Conservation (phyloP, 2,329 filamentous ascomycete species). For the Apiospora sp. region DNA sequence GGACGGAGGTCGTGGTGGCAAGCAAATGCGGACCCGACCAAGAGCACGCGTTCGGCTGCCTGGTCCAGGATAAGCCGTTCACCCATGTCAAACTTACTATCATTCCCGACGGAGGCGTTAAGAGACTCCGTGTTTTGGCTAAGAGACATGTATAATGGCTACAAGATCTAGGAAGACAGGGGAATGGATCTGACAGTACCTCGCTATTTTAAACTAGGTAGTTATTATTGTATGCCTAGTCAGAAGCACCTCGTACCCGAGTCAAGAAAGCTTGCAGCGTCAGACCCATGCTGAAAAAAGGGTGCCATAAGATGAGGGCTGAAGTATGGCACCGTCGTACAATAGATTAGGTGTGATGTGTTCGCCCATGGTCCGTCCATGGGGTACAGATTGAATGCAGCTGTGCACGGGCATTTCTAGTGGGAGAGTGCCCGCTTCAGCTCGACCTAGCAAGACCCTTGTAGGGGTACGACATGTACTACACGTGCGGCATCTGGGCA, state of each 20-base stretch:
- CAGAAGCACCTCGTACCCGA: neutral
- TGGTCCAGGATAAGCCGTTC: slow-evolving; percentile 66
- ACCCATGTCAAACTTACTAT: slow-evolving; percentile 91
- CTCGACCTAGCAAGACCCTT: neutral
- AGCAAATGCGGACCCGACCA: slow-evolving; percentile 76
- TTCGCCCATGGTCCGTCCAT: neutral
- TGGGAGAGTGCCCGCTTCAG: slow-evolving; percentile 16
- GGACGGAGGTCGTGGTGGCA: slow-evolving; percentile 71
- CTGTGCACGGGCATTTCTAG: slow-evolving; percentile 2
- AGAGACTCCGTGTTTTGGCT: slow-evolving; percentile 82
- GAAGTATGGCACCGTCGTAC: neutral
- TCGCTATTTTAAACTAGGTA: neutral
- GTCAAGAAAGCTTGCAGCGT: neutral
- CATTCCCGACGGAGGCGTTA: slow-evolving; percentile 81
- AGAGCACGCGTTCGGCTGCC: slow-evolving; percentile 71
- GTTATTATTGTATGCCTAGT: neutral
- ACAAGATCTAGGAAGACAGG: neutral
- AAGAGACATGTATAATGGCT: slow-evolving; percentile 42
- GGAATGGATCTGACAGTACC: neutral
- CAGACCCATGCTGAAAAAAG: neutral
- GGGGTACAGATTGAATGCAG: slow-evolving; percentile 8
- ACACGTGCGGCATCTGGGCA: slow-evolving; percentile 18
- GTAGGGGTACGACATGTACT: slow-evolving; percentile 1
- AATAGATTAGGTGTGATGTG: slow-evolving; percentile 2
- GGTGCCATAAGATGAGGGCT: neutral